These are phyloP conservation scores for Colletotrichum sidae DNA, from an alignment of 2,329 filamentous ascomycete species.

Conservation along the genomic window DNA sequence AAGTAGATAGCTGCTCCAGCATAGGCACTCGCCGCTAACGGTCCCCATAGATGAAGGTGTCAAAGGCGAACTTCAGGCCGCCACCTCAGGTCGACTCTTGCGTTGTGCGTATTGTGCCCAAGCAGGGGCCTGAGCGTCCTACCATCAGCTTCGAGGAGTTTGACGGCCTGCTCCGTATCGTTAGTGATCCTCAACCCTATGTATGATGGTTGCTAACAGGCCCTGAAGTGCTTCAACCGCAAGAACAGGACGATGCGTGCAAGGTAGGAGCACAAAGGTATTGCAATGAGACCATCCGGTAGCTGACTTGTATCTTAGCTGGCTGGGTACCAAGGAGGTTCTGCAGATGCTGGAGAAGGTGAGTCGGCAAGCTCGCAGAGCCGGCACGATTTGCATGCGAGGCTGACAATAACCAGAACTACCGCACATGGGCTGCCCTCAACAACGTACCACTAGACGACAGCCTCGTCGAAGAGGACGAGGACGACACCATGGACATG, in stretches of 20 bases:
- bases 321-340: slow-evolving; percentile 83
- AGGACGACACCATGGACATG: slow-evolving; percentile 53
- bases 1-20: neutral
- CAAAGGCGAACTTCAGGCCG: slow-evolving; percentile 83
- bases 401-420: slow-evolving; percentile 67
- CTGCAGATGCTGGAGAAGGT: slow-evolving; percentile 78
- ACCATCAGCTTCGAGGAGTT: slow-evolving; percentile 95
- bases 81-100: slow-evolving; percentile 93
- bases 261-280: slow-evolving; percentile 8
- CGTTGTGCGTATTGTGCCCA: slow-evolving; percentile 90
- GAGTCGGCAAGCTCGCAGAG: slow-evolving; percentile 35
- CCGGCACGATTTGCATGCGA: neutral
- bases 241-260: slow-evolving; percentile 93
- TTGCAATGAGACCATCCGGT: neutral
- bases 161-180: slow-evolving; percentile 88
- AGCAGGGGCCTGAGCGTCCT: slow-evolving; percentile 79
- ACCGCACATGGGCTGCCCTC: slow-evolving; percentile 89
- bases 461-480: slow-evolving; percentile 56
- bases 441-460: slow-evolving; percentile 85
- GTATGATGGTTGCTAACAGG: neutral
- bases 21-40: neutral
- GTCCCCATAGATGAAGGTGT: slow-evolving; percentile 37
- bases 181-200: slow-evolving; percentile 43
- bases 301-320: slow-evolving; percentile 57
- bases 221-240: slow-evolving; percentile 62